phyloP scores from a whole-genome alignment of 306 rosid genomes.

The Elaeagnus macrophylla region DNA sequence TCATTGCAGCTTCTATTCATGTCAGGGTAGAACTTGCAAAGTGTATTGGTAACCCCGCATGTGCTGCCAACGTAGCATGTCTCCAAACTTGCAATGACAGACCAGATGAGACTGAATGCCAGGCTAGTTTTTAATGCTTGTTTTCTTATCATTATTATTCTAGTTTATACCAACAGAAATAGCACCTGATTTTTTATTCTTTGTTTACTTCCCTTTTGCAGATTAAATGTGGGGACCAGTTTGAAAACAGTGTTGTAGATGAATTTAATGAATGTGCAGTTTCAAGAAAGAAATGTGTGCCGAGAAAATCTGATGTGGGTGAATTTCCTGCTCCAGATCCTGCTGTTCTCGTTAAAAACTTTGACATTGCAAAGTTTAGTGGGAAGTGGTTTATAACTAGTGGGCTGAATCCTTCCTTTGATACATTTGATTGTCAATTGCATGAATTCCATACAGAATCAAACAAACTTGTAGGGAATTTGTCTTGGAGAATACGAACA shows the following conservation, averaged over 20 bases:
- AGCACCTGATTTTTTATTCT: slow-evolving; percentile 17
- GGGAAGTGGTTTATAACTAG: slow-evolving; percentile 93
- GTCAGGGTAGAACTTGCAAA: slow-evolving; percentile 78
- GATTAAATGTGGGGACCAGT: slow-evolving; percentile 88
- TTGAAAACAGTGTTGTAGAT: slow-evolving; percentile 88
- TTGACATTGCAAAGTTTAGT: slow-evolving; percentile 56
- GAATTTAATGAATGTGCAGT: slow-evolving; percentile 94
- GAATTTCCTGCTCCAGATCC: slow-evolving; percentile 85
- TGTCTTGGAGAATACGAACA: slow-evolving; percentile 81
- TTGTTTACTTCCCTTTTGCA: slow-evolving; percentile 21
- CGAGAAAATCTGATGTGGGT: slow-evolving; percentile 86
- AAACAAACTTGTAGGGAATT: slow-evolving; percentile 58
- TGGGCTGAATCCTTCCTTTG: slow-evolving; percentile 85
- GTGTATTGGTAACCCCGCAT: slow-evolving; percentile 77
- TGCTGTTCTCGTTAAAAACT: slow-evolving; percentile 62
- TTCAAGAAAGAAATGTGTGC: slow-evolving; percentile 85
- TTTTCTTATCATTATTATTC: background rate
- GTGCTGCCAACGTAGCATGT: slow-evolving; percentile 93
- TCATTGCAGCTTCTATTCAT: slow-evolving; percentile 20
- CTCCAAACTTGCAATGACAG: slow-evolving; percentile 95
- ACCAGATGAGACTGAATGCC: slow-evolving; percentile 96
- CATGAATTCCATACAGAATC: slow-evolving; percentile 73
- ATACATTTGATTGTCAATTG: slow-evolving; percentile 78
- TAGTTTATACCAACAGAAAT: slow-evolving; percentile 1
- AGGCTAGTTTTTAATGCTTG: slow-evolving; percentile 40